Percentiles rank a stretch among this genome's conserved stretches.
Evolutionary conservation across 2,329 filamentous ascomycete genomes (phyloP).

Genomic region (Alternaria gaisen): DNA sequence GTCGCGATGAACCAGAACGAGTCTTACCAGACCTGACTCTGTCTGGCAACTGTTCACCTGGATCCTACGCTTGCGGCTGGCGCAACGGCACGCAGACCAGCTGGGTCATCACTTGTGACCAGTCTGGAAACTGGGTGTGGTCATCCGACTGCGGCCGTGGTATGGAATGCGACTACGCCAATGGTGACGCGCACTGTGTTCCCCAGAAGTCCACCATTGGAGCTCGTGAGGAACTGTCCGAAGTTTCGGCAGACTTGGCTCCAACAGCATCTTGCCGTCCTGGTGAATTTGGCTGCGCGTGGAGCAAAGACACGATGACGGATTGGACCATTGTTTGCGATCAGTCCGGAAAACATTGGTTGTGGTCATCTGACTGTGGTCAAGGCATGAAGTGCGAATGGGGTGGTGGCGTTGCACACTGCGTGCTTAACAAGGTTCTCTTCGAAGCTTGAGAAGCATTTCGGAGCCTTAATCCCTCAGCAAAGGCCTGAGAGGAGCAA

Average conservation of each 20-base stretch:
- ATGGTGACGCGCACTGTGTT: background rate
- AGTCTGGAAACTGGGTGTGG: background rate
- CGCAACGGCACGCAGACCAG: background rate
- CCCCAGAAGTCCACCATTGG: background rate
- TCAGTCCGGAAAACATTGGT: constrained; percentile 2
- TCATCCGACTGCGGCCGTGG: constrained; percentile 3
- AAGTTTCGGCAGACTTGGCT: background rate
- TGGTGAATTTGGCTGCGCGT: constrained; percentile 1
- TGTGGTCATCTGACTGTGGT: constrained; percentile 5
- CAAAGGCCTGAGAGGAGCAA: background rate
- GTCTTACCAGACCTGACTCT: background rate
- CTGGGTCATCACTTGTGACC: constrained; percentile 6
- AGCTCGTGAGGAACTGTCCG: background rate
- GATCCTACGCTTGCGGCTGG: background rate
- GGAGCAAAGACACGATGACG: background rate
- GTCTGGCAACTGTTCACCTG: background rate
- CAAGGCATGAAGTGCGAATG: background rate
- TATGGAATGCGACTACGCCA: background rate
- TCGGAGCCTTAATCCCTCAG: background rate
- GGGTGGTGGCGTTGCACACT: constrained; percentile 5
- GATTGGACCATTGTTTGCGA: constrained; percentile 8
- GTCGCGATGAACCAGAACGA: background rate
- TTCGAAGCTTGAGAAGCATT: background rate
- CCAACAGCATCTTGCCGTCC: background rate
- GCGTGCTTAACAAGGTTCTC: background rate